Base-by-base conservation (phyloP, 2,329 filamentous ascomycete genomes). In the Fusarium sp. region DNA sequence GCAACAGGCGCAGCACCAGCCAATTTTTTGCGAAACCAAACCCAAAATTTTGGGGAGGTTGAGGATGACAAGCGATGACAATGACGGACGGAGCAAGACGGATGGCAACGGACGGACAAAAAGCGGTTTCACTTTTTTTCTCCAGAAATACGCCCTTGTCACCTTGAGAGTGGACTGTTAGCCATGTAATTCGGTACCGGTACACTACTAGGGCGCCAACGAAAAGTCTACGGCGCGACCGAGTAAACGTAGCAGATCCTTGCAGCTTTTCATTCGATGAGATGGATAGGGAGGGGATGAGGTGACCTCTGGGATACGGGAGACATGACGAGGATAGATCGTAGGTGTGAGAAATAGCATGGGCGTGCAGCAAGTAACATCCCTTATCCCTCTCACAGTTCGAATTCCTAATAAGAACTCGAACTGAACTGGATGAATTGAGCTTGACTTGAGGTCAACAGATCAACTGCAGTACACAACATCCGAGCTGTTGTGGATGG, bases 221-320 rank as follows among this genome's bases (percentile, higher is more conserved):
- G 69, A 71, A 71, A 77, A 74, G 65, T 74, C 65, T 75, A 75
- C 73, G 75, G 75, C 71, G 63, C 69, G 71, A 56, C 75, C 69
- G 75, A 77, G 69, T 77, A 55, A 70, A 71, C 60, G 63, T 72
- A 68, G 67, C 45, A 71, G 62, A 71, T 68, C 68, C 70, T 73
- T 76, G 71, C 67, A 72, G 64, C 64, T 68, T 72, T 73, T 72
- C 67, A 69, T 68, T 72, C 59, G 59, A 64, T 42, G 36, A 50
- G 45, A 54, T 38, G 60, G 55, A n/a, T 63, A 41, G 56, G 71
- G 65, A 65, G 53, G 73, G 71, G 71, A 70, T 61, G 68, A 61
- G 61, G 62, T 66, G 71, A 61, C 61, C 65, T 66, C 54, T 71
- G 71, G 48, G 57, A 71, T 68, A 67, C 64, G 64, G 64, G 53